These are phyloP conservation scores for Hypericum perforatum DNA, from an alignment of 345 rosid species.

Conservation along the genomic window DNA sequence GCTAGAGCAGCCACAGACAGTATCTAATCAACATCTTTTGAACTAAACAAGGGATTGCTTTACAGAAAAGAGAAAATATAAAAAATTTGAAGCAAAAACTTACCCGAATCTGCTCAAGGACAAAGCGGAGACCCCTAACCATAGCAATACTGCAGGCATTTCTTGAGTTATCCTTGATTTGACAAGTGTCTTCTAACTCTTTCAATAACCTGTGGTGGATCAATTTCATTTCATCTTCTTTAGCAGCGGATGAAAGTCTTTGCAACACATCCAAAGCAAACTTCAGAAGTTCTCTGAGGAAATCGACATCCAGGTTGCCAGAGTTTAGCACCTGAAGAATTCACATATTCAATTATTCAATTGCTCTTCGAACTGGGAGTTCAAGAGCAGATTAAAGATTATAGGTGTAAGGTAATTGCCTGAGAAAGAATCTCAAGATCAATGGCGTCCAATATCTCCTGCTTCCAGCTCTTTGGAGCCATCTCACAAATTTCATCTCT, in stretches of 20 bases:
- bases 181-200: conserved; percentile 51
- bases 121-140: conserved; percentile 72
- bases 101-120: conserved; percentile 84
- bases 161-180: conserved; percentile 34
- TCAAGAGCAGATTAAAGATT: too few species aligned
- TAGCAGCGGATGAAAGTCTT: conserved; percentile 71
- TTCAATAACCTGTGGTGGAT: conserved; percentile 39
- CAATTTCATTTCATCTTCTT: conserved; percentile 51
- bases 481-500: conserved; percentile 80
- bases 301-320: conserved; percentile 57
- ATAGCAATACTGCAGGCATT: conserved; percentile 45
- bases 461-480: conserved; percentile 78
- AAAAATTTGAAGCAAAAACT: not conserved
- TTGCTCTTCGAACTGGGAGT: not conserved
- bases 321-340: conserved; percentile 53
- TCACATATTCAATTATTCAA: conserved; percentile 1
- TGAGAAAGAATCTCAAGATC: conserved; percentile 72
- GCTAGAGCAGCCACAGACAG: too few species aligned
- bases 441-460: conserved; percentile 54
- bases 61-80: not conserved
- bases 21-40: not conserved
- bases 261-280: conserved; percentile 63
- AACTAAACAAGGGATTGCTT: not conserved
- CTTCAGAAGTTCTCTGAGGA: conserved; percentile 66
- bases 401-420: conserved; percentile 26